Conservation (phyloP, 1,284 basidiomycete genomes). For the Megacollybia platyphylla region DNA sequence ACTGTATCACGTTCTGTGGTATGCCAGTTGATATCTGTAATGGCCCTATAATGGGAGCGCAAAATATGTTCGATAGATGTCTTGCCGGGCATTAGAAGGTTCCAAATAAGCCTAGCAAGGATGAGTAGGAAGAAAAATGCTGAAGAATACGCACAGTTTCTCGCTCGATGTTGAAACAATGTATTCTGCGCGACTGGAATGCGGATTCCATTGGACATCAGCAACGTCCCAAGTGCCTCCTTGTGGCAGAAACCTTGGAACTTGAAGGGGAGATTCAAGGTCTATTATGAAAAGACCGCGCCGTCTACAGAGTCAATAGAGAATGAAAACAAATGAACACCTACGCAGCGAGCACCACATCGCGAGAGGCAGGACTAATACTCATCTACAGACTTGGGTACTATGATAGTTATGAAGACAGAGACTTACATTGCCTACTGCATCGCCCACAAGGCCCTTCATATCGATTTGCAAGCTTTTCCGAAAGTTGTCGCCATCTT, state of each 20-base stretch:
- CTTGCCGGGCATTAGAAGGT: constrained; percentile 61
- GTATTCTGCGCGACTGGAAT: constrained; percentile 72
- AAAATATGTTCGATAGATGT: constrained; percentile 72
- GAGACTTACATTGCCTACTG: constrained; percentile 63
- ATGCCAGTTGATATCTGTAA: constrained; percentile 96
- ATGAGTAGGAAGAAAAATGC: constrained; percentile 5
- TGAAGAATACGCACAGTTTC: constrained; percentile 55
- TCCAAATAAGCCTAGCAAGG: constrained; percentile 74
- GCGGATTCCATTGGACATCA: constrained; percentile 95
- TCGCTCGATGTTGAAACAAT: constrained; percentile 94
- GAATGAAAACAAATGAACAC: not conserved
- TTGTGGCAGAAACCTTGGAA: constrained; percentile 90
- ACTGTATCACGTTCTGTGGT: constrained; percentile 70
- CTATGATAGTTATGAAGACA: not conserved
- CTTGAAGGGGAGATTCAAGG: constrained; percentile 74
- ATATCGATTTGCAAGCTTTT: constrained; percentile 60
- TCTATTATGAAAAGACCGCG: constrained; percentile 97
- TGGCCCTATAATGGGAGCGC: constrained; percentile 81
- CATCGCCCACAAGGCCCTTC: constrained; percentile 66
- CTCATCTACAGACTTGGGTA: constrained; percentile 45
- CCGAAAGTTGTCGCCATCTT: constrained; percentile 43
- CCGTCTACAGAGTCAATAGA: constrained; percentile 32
- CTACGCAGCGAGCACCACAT: constrained; percentile 71
- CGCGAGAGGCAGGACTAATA: constrained; percentile 67
- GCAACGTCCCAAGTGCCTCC: constrained; percentile 96